These are phyloP conservation scores for Gaertneriomyces sp. DNA, from an alignment of 192 early-diverging fungal genomes.

Conservation along the genomic window DNA sequence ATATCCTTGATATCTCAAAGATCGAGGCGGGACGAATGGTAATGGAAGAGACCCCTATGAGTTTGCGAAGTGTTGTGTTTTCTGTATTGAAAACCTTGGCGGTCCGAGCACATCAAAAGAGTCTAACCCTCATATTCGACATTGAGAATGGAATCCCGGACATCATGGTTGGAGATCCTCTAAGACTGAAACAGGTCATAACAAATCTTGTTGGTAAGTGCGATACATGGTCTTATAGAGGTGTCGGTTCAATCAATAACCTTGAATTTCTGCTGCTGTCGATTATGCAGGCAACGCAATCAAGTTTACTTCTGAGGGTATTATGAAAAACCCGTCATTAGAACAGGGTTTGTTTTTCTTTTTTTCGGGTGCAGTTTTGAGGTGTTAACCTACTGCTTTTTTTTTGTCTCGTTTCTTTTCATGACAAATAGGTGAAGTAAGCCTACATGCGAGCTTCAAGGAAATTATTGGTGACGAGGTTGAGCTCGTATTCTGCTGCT, in stretches of 20 bases:
- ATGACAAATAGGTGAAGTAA: constrained; percentile 49
- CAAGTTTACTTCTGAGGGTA: constrained; percentile 53
- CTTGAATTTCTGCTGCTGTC: neutral
- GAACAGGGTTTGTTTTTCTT: constrained; percentile 7
- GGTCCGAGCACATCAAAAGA: constrained; percentile 51
- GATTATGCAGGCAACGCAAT: constrained; percentile 47
- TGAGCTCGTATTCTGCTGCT: constrained; percentile 27
- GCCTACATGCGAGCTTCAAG: constrained; percentile 45
- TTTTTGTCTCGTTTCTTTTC: constrained; percentile 1
- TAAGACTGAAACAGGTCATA: constrained; percentile 57
- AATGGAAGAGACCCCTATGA: constrained; percentile 48
- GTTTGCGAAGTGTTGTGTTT: constrained; percentile 54
- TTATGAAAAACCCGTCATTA: neutral
- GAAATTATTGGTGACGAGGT: constrained; percentile 24
- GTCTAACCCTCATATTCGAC: constrained; percentile 48
- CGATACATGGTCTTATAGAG: neutral
- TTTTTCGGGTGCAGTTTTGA: neutral
- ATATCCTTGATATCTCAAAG: constrained; percentile 55
- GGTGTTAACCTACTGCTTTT: neutral
- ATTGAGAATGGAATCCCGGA: constrained; percentile 53
- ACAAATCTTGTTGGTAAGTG: constrained; percentile 51
- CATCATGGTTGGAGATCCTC: constrained; percentile 50
- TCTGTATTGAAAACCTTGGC: constrained; percentile 56
- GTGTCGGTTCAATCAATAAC: neutral
- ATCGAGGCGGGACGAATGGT: constrained; percentile 56